Percentiles rank a stretch among this genome's conserved stretches.
Evolutionary conservation across 306 rosid species (phyloP).

Genomic region (Cucurbita ficifolia): DNA sequence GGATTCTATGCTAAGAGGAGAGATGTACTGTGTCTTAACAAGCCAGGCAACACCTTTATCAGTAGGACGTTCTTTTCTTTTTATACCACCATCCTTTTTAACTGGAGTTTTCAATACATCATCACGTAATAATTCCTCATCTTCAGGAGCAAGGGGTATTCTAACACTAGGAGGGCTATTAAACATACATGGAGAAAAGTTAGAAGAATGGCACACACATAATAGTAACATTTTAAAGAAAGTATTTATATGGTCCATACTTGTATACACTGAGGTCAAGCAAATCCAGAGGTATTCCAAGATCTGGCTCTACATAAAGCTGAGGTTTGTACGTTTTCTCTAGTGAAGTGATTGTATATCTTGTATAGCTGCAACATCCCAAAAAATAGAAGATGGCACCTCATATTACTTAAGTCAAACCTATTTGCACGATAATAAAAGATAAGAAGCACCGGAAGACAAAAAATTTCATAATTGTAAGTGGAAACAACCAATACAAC

Average conservation of each 20-base stretch:
- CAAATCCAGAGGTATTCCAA: constrained; percentile 96
- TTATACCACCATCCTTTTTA: constrained; percentile 84
- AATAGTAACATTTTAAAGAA: neutral
- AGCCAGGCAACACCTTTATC: constrained; percentile 99
- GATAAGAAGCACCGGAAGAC: neutral
- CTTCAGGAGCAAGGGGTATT: constrained; percentile 67
- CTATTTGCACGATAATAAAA: neutral
- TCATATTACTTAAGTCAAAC: neutral
- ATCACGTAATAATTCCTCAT: constrained; percentile 82
- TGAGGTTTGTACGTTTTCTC: constrained; percentile 93
- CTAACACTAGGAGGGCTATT: constrained; percentile 69
- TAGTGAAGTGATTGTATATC: constrained; percentile 74
- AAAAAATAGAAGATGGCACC: constrained; percentile 16
- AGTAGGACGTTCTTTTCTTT: constrained; percentile 84
- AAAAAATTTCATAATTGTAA: neutral
- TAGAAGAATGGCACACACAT: constrained; percentile 12
- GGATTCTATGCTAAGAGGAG: constrained; percentile 88
- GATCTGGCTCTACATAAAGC: constrained; percentile 94
- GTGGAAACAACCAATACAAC: neutral
- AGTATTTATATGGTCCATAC: constrained; percentile 31
- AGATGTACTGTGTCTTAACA: constrained; percentile 93
- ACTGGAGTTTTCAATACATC: constrained; percentile 69
- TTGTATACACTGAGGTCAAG: constrained; percentile 97
- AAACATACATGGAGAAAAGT: constrained; percentile 11
- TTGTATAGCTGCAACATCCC: constrained; percentile 54